These are phyloP conservation scores for Candida ovalis DNA, from an alignment of 805 yeast species.

Conservation along the genomic window DNA sequence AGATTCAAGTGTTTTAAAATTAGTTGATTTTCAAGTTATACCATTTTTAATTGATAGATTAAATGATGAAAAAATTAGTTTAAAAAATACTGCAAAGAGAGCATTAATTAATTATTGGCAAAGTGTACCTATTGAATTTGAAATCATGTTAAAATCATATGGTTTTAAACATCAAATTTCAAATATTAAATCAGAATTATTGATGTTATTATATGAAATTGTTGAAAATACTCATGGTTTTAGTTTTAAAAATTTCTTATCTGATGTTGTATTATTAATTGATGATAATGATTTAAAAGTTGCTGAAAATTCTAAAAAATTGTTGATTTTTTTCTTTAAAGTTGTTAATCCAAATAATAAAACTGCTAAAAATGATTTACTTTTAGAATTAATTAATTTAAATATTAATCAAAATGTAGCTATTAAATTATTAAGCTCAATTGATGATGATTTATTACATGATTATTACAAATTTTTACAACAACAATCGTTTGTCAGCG, in stretches of 20 bases:
- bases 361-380: conserved; percentile 43
- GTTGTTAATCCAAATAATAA: conserved; percentile 28
- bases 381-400: conserved; percentile 36
- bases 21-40: conserved; percentile 41
- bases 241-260: conserved; percentile 29
- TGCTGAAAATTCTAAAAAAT: conserved; percentile 15
- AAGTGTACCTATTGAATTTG: conserved; percentile 46
- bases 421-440: conserved; percentile 24
- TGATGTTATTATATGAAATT: conserved; percentile 42
- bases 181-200: conserved; percentile 38
- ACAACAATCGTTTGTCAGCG: conserved; percentile 25
- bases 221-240: conserved; percentile 34
- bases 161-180: conserved; percentile 40
- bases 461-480: conserved; percentile 12
- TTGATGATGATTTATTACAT: conserved; percentile 26
- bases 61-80: conserved; percentile 36
- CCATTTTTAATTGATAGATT: conserved; percentile 50
- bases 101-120: conserved; percentile 55
- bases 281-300: conserved; percentile 17
- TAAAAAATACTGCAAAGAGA: conserved; percentile 42
- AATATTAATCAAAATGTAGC: conserved; percentile 27
- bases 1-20: conserved; percentile 40
- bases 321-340: conserved; percentile 37
- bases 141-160: conserved; percentile 37
- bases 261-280: conserved; percentile 21